Evolutionary conservation across 2,329 filamentous ascomycete species (phyloP).

Genomic region (Akanthomyces dipterigenus): DNA sequence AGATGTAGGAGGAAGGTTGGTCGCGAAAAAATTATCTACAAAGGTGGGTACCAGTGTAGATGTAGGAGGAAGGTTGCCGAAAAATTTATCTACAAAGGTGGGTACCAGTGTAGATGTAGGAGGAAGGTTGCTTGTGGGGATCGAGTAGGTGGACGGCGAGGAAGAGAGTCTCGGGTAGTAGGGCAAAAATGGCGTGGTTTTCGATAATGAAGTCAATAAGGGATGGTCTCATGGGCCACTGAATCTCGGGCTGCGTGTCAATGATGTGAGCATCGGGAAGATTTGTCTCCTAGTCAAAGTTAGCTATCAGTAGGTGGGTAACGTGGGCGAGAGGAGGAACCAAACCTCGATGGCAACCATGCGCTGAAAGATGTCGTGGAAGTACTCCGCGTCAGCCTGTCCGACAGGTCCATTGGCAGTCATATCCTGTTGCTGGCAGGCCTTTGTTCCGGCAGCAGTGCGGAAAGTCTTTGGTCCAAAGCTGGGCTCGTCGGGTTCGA

Average conservation of each 20-base stretch:
- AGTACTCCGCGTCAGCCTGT: constrained; percentile 79
- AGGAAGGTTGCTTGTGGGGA: too few relatives aligned
- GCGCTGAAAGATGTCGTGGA: constrained; percentile 89
- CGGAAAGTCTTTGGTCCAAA: constrained; percentile 56
- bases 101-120: too few relatives aligned
- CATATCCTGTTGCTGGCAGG: constrained; percentile 76
- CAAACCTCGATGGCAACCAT: constrained; percentile 87
- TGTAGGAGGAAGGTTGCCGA: too few relatives aligned
- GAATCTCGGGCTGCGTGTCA: constrained; percentile 97
- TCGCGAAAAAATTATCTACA: too few relatives aligned
- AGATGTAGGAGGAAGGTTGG: too few relatives aligned
- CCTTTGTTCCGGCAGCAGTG: constrained; percentile 71
- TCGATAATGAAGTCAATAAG: constrained; percentile 97
- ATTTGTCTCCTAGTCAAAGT: constrained; percentile 58
- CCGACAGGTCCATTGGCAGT: constrained; percentile 85
- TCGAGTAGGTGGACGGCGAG: constrained; percentile 94
- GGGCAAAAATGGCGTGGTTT: constrained; percentile 88
- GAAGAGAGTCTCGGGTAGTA: constrained; percentile 92
- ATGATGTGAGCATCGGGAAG: constrained; percentile 95
- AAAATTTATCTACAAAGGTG: too few relatives aligned
- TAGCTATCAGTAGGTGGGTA: constrained; percentile 29
- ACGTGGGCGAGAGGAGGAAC: not conserved
- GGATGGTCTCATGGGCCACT: constrained; percentile 99
- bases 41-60: too few relatives aligned
- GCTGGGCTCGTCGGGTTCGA: constrained; percentile 46